A percentile compares a stretch with the other conserved stretches of the same genome.
phyloP scores from a whole-genome alignment of 2,329 filamentous ascomycete species.

The Hymenoscyphus fraxineus region DNA sequence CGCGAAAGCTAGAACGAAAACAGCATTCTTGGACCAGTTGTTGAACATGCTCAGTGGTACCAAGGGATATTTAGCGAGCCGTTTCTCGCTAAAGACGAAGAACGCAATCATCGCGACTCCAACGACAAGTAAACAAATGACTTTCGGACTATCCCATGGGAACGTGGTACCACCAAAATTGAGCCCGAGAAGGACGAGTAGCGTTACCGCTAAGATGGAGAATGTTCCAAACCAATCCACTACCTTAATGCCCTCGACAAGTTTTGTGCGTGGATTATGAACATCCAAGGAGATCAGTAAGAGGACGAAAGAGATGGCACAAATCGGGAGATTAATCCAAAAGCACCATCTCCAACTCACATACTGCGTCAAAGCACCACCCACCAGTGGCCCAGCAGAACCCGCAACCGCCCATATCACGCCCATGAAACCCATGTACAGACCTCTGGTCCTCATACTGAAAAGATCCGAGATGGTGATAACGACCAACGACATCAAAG shows the following conservation, averaged over 20 bases:
- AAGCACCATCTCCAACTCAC: constrained; percentile 60
- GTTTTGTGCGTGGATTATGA: constrained; percentile 55
- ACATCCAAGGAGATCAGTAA: constrained; percentile 59
- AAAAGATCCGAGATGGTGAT: constrained; percentile 63
- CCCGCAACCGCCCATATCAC: constrained; percentile 59
- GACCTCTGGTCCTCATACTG: constrained; percentile 52
- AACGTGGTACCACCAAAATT: constrained; percentile 72
- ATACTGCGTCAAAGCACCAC: constrained; percentile 56
- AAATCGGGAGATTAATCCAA: constrained; percentile 50
- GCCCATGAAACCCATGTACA: constrained; percentile 59
- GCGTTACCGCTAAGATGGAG: constrained; percentile 64
- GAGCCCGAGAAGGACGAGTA: constrained; percentile 80
- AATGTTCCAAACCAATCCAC: constrained; percentile 57
- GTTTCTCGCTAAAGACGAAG: constrained; percentile 68
- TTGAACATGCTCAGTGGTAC: constrained; percentile 72
- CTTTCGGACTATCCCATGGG: constrained; percentile 67
- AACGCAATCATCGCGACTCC: constrained; percentile 53
- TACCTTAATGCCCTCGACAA: constrained; percentile 55
- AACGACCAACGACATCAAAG: constrained; percentile 59
- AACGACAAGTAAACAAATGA: constrained; percentile 75
- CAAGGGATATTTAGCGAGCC: constrained; percentile 68
- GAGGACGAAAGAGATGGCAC: constrained; percentile 43
- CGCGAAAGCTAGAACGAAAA: constrained; percentile 63
- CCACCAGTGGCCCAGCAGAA: constrained; percentile 57
- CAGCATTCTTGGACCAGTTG: constrained; percentile 60